Conservation (phyloP, 495 filamentous ascomycete species). For the Hypoxylon lenormandii region DNA sequence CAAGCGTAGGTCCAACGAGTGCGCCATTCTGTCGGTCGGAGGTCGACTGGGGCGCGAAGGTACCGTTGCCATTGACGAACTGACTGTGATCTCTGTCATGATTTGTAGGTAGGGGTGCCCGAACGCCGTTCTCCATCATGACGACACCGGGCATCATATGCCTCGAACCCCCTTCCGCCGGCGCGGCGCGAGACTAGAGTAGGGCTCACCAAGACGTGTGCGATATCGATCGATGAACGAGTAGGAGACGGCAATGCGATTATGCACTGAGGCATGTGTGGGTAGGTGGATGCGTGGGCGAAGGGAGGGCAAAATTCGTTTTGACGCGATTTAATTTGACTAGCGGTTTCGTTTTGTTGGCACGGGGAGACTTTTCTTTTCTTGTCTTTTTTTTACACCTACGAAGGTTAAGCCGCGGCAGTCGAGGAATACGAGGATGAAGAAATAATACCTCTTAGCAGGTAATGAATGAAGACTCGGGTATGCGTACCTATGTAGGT, state of each 20-base stretch:
- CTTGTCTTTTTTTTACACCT: background rate
- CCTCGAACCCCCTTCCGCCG: conserved; percentile 53
- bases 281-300: conserved; percentile 7
- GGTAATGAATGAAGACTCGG: conserved; percentile 34
- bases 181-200: conserved; percentile 49
- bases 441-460: conserved; percentile 26
- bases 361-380: conserved; percentile 12
- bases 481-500: conserved; percentile 14
- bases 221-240: conserved; percentile 28
- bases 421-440: conserved; percentile 33
- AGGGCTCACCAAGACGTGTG: conserved; percentile 39
- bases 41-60: conserved; percentile 19
- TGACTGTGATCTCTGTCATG: conserved; percentile 64
- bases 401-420: background rate
- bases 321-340: conserved; percentile 21
- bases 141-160: conserved; percentile 58
- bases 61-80: conserved; percentile 51
- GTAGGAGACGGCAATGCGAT: conserved; percentile 26
- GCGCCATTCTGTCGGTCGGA: conserved; percentile 39
- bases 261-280: conserved; percentile 44
- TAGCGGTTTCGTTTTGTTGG: conserved; percentile 31
- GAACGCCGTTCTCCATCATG: conserved; percentile 66
- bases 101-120: conserved; percentile 61
- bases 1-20: conserved; percentile 19
- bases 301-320: background rate